These are phyloP conservation scores for Saccharomyces jurei DNA, from an alignment of 805 yeast genomes.

Conservation along the genomic window DNA sequence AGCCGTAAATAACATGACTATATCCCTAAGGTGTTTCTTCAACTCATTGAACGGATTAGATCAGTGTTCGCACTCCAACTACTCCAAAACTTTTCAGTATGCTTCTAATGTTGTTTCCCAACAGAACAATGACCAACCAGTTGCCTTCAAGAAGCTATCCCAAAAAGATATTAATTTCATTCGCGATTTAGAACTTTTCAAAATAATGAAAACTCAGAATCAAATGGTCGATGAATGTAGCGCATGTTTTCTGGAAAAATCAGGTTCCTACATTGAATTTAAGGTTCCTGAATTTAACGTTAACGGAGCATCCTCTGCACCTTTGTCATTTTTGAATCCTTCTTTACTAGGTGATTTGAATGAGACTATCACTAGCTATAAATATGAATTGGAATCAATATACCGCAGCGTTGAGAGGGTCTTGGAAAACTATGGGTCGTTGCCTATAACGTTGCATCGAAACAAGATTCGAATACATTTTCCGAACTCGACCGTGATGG, in stretches of 20 bases:
- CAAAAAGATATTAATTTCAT: constrained; percentile 6
- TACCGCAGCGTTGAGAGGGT: constrained; percentile 37
- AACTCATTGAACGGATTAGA: constrained; percentile 28
- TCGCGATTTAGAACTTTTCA: constrained; percentile 20
- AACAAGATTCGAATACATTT: constrained; percentile 49
- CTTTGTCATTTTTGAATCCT: constrained; percentile 38
- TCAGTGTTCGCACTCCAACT: constrained; percentile 3
- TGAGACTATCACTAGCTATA: constrained; percentile 32
- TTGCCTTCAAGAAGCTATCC: constrained; percentile 2
- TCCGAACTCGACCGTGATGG: constrained; percentile 57
- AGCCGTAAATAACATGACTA: constrained; percentile 51
- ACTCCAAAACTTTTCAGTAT: constrained; percentile 6
- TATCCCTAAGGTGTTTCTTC: constrained; percentile 36
- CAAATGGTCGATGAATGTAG: constrained; percentile 28
- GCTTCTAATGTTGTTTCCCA: neutral
- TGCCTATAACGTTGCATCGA: constrained; percentile 46
- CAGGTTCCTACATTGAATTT: constrained; percentile 56
- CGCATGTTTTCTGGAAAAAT: neutral
- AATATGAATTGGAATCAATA: constrained; percentile 36
- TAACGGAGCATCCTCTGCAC: constrained; percentile 27
- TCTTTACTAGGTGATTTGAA: constrained; percentile 36
- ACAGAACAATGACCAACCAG: neutral
- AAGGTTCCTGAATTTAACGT: constrained; percentile 34
- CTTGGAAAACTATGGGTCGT: constrained; percentile 52
- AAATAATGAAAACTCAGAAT: constrained; percentile 25